phyloP scores from a whole-genome alignment of 2,329 filamentous ascomycete species.

The Cylindrodendrum hubeiense region DNA sequence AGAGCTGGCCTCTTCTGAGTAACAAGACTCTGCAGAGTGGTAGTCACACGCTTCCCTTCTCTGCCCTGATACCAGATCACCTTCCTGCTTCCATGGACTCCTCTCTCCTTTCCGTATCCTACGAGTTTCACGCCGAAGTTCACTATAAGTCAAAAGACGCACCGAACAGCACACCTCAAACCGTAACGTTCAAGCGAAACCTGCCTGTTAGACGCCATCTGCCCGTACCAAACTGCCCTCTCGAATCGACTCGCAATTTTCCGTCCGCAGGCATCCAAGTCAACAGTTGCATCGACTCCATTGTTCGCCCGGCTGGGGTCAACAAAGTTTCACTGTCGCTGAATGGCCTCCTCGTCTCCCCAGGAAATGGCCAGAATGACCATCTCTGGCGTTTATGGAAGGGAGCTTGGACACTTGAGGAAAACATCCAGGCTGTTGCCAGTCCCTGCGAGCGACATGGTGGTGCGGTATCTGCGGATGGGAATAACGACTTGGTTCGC shows the following conservation, averaged over 20 bases:
- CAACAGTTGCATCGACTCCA: constrained; percentile 80
- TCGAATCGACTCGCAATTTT: constrained; percentile 78
- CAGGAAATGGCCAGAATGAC: constrained; percentile 75
- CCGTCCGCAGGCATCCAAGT: constrained; percentile 93
- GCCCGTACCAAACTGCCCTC: constrained; percentile 76
- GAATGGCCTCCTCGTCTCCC: constrained; percentile 76
- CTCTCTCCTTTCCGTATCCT: constrained; percentile 78
- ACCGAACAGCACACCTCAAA: constrained; percentile 46
- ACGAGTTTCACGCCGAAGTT: constrained; percentile 78
- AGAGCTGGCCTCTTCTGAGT: constrained; percentile 27
- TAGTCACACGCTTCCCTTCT: constrained; percentile 78
- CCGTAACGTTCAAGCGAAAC: constrained; percentile 71
- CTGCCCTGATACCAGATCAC: constrained; percentile 83
- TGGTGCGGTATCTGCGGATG: neutral
- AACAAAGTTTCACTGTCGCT: constrained; percentile 58
- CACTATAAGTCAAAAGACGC: constrained; percentile 67
- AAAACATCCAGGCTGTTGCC: constrained; percentile 80
- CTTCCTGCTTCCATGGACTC: constrained; percentile 85
- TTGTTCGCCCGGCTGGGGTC: constrained; percentile 84
- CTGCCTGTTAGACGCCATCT: constrained; percentile 84
- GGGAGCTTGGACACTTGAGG: constrained; percentile 91
- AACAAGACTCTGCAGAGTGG: neutral
- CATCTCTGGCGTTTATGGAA: constrained; percentile 86
- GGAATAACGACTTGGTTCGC: neutral
- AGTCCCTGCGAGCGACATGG: constrained; percentile 82